phyloP scores from a whole-genome alignment of 192 early-diverging fungal genomes.

The Coemansia asiatica region DNA sequence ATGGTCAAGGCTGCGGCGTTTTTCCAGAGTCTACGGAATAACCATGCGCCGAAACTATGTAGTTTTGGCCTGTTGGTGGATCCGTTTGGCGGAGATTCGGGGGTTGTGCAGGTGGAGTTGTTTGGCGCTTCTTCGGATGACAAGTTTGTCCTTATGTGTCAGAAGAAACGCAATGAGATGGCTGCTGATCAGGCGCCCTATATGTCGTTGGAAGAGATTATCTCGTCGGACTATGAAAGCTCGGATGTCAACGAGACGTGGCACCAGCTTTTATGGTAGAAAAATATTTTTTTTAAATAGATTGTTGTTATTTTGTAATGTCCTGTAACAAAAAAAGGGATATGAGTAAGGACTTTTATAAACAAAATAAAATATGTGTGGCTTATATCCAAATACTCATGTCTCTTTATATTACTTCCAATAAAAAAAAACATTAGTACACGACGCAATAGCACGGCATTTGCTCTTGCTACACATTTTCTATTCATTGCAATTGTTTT shows the following conservation, averaged over 20 bases:
- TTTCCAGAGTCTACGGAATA: constrained; percentile 21
- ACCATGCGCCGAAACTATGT: constrained; percentile 34
- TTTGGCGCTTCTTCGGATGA: constrained; percentile 41
- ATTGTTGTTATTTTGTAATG: not conserved
- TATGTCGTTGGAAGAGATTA: constrained; percentile 44
- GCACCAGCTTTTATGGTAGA: constrained; percentile 29
- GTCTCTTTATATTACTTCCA: no score
- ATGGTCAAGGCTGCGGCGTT: constrained; percentile 34
- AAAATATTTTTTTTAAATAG: not conserved
- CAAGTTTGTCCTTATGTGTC: constrained; percentile 40
- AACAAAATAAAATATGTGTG: not conserved
- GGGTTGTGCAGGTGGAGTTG: constrained; percentile 30
- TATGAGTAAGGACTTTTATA: no score
- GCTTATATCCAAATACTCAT: not conserved
- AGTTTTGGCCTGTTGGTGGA: constrained; percentile 13
- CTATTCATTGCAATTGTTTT: no score
- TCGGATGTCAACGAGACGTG: constrained; percentile 32
- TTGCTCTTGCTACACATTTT: not conserved
- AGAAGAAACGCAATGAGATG: constrained; percentile 10
- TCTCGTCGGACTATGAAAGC: constrained; percentile 36
- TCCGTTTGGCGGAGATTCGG: constrained; percentile 4
- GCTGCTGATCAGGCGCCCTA: constrained; percentile 15
- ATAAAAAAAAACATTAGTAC: not conserved
- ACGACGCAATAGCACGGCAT: constrained; percentile 1
- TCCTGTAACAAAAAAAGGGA: no score